Conservation (phyloP, 495 filamentous ascomycete species). For the Acidiella bohemica region DNA sequence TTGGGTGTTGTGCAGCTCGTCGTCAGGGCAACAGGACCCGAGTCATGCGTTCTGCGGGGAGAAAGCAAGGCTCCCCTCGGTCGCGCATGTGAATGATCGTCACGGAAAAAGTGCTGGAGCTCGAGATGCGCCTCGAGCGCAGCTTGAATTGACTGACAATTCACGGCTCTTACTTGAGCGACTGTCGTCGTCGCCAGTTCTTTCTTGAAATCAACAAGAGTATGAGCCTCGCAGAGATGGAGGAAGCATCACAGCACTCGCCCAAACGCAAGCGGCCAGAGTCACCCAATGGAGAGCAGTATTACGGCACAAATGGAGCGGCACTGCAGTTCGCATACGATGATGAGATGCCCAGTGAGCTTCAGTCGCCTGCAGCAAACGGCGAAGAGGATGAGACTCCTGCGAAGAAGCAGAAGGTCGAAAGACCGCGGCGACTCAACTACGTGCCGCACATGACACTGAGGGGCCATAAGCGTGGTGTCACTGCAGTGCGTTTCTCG, state of each 20-base stretch:
- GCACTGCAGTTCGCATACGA: conserved; percentile 18
- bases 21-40: too few relatives aligned
- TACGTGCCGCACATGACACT: conserved; percentile 54
- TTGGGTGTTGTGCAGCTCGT: too few relatives aligned
- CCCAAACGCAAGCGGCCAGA: conserved; percentile 10
- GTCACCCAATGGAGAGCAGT: conserved; percentile 1
- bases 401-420: conserved; percentile 9
- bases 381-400: conserved; percentile 3
- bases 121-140: too few relatives aligned
- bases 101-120: too few relatives aligned
- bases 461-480: conserved; percentile 58
- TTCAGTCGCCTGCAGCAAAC: conserved; percentile 7
- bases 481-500: conserved; percentile 81
- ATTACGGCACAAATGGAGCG: background rate
- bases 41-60: too few relatives aligned
- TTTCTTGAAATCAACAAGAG: background rate
- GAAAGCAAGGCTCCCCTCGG: too few relatives aligned
- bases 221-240: background rate
- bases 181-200: too few relatives aligned
- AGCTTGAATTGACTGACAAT: too few relatives aligned
- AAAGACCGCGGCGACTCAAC: conserved; percentile 32
- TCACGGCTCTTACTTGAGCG: too few relatives aligned
- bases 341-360: conserved; percentile 15
- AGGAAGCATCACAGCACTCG: background rate
- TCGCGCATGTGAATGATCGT: too few relatives aligned